Percentiles rank a stretch among this genome's conserved stretches.
Conservation (phyloP, 2,329 filamentous ascomycete genomes). For the Cercospora brassicicola region DNA sequence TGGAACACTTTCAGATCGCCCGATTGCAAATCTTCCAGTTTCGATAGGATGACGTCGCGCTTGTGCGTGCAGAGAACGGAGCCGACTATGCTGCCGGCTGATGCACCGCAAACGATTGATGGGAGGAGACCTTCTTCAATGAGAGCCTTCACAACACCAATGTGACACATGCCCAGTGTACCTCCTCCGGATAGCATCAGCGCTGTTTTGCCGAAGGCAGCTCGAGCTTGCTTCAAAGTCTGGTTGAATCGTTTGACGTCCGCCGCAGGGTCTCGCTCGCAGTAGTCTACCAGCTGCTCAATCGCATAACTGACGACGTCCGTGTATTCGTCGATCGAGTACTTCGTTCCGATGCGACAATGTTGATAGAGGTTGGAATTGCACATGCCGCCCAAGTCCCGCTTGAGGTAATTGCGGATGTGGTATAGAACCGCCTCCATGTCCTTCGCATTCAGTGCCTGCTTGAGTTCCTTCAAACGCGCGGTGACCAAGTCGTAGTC, state of each 20-base stretch:
- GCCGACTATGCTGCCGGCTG: slow-evolving; percentile 30
- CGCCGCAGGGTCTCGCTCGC: slow-evolving; percentile 18
- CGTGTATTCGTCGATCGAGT: slow-evolving; percentile 29
- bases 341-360: slow-evolving; percentile 26
- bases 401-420: slow-evolving; percentile 26
- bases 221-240: slow-evolving; percentile 24
- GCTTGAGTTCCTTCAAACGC: slow-evolving; percentile 25
- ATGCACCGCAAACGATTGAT: slow-evolving; percentile 29
- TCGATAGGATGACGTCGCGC: slow-evolving; percentile 19
- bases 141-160: slow-evolving; percentile 28
- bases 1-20: slow-evolving; percentile 30
- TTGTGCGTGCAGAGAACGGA: slow-evolving; percentile 30
- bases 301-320: slow-evolving; percentile 31
- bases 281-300: slow-evolving; percentile 24
- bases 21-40: slow-evolving; percentile 25
- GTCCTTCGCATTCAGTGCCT: slow-evolving; percentile 22
- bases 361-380: slow-evolving; percentile 27
- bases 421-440: slow-evolving; percentile 25
- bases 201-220: slow-evolving; percentile 28
- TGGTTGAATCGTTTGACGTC: slow-evolving; percentile 21
- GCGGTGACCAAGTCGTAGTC: slow-evolving; percentile 23
- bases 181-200: slow-evolving; percentile 31
- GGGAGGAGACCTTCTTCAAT: slow-evolving; percentile 24
- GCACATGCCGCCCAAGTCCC: slow-evolving; percentile 30
- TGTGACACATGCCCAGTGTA: slow-evolving; percentile 31